Conservation (phyloP, 2,329 filamentous ascomycete genomes). For the Aspergillus ibericus region DNA sequence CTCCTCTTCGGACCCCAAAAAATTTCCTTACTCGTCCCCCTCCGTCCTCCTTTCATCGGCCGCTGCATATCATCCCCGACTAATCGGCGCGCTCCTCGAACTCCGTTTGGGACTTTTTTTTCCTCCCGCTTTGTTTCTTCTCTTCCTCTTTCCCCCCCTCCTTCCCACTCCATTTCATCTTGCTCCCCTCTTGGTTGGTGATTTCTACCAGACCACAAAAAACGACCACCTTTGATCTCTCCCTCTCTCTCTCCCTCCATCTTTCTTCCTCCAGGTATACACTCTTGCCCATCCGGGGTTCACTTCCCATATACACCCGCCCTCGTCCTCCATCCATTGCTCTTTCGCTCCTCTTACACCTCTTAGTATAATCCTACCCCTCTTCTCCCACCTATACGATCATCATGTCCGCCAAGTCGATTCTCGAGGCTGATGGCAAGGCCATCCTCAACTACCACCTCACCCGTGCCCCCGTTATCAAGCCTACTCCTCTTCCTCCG, state of each 20-base stretch:
- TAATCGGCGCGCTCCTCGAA: background rate
- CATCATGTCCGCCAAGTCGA: slow-evolving; percentile 90
- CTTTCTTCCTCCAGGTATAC: slow-evolving; percentile 3
- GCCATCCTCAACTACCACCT: slow-evolving; percentile 99
- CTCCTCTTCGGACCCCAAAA: slow-evolving; percentile 1
- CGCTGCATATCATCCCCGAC: slow-evolving; percentile 3
- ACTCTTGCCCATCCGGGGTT: slow-evolving; percentile 12
- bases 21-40: slow-evolving; percentile 1
- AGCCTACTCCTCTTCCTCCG: slow-evolving; percentile 87
- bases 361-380: slow-evolving; percentile 4
- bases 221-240: slow-evolving; percentile 8
- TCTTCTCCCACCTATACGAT: slow-evolving; percentile 23
- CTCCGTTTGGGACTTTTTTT: slow-evolving; percentile 9
- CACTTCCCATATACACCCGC: slow-evolving; percentile 7
- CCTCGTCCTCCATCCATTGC: slow-evolving; percentile 6
- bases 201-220: slow-evolving; percentile 1
- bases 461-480: slow-evolving; percentile 94
- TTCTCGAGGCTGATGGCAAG: slow-evolving; percentile 99
- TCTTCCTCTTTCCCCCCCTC: slow-evolving; percentile 9
- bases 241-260: slow-evolving; percentile 11
- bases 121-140: slow-evolving; percentile 8
- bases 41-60: background rate
- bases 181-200: slow-evolving; percentile 1
- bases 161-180: slow-evolving; percentile 7
- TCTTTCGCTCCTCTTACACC: slow-evolving; percentile 7